phyloP scores from a whole-genome alignment of 2,329 filamentous ascomycete species.

The Paraphaeosphaeria sporulosa region DNA sequence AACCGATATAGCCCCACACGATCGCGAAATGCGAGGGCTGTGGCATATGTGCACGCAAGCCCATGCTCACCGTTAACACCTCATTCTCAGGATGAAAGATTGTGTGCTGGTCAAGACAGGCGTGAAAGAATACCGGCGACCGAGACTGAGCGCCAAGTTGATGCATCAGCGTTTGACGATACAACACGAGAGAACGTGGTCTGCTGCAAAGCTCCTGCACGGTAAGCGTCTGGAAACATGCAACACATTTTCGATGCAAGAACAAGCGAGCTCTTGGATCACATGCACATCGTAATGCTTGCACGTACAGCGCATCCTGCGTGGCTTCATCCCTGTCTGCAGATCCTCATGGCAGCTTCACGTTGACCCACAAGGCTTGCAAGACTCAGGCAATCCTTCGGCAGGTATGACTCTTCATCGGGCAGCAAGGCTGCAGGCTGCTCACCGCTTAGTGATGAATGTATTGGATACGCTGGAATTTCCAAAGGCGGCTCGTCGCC shows the following conservation, averaged over 20 bases:
- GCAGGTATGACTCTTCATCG: constrained; percentile 15
- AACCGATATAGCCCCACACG: not conserved
- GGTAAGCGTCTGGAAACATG: constrained; percentile 16
- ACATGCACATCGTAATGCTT: constrained; percentile 16
- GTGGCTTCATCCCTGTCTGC: constrained; percentile 17
- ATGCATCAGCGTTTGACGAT: constrained; percentile 1
- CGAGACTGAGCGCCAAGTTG: not conserved
- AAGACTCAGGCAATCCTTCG: constrained; percentile 9
- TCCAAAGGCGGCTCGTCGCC: not conserved
- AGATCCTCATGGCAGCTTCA: constrained; percentile 19
- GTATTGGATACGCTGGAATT: not conserved
- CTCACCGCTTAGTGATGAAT: constrained; percentile 6
- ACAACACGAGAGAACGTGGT: constrained; percentile 7
- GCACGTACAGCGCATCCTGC: constrained; percentile 11
- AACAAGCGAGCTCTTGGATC: constrained; percentile 13
- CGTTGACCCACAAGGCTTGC: constrained; percentile 16
- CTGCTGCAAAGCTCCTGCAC: constrained; percentile 16
- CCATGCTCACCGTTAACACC: not conserved
- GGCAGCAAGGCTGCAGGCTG: constrained; percentile 10
- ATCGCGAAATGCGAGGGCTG: not conserved
- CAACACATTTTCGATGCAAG: constrained; percentile 10
- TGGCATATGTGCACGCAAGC: not conserved
- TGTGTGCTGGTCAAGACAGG: not conserved
- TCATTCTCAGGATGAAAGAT: not conserved
- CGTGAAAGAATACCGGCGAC: constrained; percentile 4